A percentile compares a stretch with the other conserved stretches of the same genome.
Conservation (phyloP, 2,329 filamentous ascomycete genomes). For the Verruconis gallopava region DNA sequence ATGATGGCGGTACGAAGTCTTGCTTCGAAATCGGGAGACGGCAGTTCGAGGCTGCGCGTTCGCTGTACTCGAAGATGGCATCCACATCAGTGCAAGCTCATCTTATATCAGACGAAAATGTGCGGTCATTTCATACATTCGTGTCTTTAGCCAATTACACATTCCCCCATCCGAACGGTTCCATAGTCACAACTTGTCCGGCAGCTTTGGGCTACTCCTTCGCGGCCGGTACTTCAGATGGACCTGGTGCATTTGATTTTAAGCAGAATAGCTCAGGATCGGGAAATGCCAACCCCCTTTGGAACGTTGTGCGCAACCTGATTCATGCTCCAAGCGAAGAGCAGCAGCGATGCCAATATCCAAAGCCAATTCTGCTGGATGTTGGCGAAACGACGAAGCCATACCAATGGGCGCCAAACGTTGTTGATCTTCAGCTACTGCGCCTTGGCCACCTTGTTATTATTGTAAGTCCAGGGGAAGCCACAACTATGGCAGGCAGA, state of each 20-base stretch:
- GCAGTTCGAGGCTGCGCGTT: conserved; percentile 51
- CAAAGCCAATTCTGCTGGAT: conserved; percentile 78
- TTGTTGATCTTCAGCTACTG: conserved; percentile 77
- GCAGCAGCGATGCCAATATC: conserved; percentile 63
- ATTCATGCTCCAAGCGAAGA: conserved; percentile 56
- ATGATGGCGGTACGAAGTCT: conserved; percentile 53
- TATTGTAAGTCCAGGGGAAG: conserved; percentile 74
- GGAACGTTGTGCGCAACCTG: conserved; percentile 60
- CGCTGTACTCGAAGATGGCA: conserved; percentile 43
- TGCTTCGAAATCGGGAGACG: conserved; percentile 64
- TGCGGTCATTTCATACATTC: conserved; percentile 77
- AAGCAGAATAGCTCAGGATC: conserved; percentile 69
- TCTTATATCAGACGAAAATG: conserved; percentile 24
- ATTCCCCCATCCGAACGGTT: conserved; percentile 63
- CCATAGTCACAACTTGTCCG: conserved; percentile 60
- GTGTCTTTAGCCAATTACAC: conserved; percentile 65
- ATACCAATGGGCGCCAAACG: conserved; percentile 81
- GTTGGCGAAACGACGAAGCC: conserved; percentile 68
- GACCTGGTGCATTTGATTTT: conserved; percentile 85
- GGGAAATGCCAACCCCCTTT: conserved; percentile 65
- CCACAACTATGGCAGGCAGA: conserved; percentile 82
- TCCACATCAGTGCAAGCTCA: conserved; percentile 3
- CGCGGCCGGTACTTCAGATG: conserved; percentile 83
- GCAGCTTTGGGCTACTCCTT: conserved; percentile 87
- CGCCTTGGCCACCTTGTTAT: conserved; percentile 76